Evolutionary conservation across 75 land plant species (phyloP).

Genomic region (Larix kaempferi): DNA sequence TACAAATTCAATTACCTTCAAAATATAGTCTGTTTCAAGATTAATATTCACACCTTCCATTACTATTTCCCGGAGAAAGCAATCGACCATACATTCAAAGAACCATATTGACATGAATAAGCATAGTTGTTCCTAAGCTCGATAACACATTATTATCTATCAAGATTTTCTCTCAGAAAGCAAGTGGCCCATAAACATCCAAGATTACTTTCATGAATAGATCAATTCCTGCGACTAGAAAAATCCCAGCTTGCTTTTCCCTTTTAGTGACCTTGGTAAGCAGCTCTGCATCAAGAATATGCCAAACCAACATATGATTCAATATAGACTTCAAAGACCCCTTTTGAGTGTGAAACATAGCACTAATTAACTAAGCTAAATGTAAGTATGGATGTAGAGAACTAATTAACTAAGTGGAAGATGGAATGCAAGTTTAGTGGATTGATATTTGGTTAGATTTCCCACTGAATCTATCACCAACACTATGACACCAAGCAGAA

Average conservation of each 20-base stretch:
- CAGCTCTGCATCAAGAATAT: not conserved
- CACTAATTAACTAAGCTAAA: too few relatives aligned
- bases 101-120: not conserved
- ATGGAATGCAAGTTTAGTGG: too few relatives aligned
- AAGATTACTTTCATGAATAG: not conserved
- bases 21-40: slow-evolving; percentile 68
- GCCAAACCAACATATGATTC: not conserved
- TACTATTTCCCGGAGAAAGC: slow-evolving; percentile 47
- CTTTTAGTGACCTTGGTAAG: too few relatives aligned
- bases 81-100: not conserved
- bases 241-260: too few relatives aligned
- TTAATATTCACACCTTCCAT: slow-evolving; percentile 65
- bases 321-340: not conserved
- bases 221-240: too few relatives aligned
- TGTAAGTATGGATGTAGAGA: too few relatives aligned
- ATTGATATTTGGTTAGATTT: not conserved
- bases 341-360: not conserved
- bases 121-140: not conserved
- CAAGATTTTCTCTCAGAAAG: not conserved
- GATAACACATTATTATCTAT: not conserved
- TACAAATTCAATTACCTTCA: slow-evolving; percentile 38
- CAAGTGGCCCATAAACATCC: not conserved
- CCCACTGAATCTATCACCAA: too few relatives aligned
- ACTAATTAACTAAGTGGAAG: too few relatives aligned
- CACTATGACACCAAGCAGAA: too few relatives aligned